Percentiles rank a stretch among this genome's conserved stretches.
Evolutionary conservation across 495 filamentous ascomycete species (phyloP).

Genomic region (Achaetomiella virescens): DNA sequence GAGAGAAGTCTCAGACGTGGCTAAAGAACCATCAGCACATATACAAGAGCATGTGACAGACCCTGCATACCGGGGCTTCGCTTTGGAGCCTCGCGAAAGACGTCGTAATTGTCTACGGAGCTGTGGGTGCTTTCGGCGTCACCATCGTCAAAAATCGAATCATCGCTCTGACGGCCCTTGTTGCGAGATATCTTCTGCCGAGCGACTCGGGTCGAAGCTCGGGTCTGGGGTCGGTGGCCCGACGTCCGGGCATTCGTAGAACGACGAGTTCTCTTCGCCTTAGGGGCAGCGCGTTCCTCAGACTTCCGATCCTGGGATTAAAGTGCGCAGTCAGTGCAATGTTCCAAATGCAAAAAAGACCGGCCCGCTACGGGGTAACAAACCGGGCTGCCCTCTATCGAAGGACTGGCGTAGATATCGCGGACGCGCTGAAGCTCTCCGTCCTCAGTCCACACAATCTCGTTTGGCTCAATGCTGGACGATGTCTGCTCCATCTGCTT

Average conservation of each 20-base stretch:
- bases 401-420: conserved; percentile 46
- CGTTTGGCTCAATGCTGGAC: conserved; percentile 57
- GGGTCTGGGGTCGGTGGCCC: conserved; percentile 7
- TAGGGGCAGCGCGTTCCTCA: conserved; percentile 14
- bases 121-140: conserved; percentile 10
- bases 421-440: conserved; percentile 48
- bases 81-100: conserved; percentile 31
- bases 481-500: conserved; percentile 66
- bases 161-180: conserved; percentile 1
- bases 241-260: conserved; percentile 2
- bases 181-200: conserved; percentile 10
- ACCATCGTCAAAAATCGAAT: conserved; percentile 2
- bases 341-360: neutral
- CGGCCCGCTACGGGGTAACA: conserved; percentile 22
- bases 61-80: conserved; percentile 23
- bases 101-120: conserved; percentile 21
- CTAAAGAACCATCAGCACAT: conserved; percentile 11
- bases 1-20: conserved; percentile 24
- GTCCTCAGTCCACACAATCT: conserved; percentile 59
- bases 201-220: conserved; percentile 17
- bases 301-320: conserved; percentile 20
- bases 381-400: conserved; percentile 43
- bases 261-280: conserved; percentile 26
- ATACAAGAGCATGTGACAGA: neutral
- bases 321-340: conserved; percentile 1